Evolutionary conservation across 1,284 basidiomycete species (phyloP), one percentile per base, ranked within the genome.

Genomic region (Trichosporon sp.): DNA sequence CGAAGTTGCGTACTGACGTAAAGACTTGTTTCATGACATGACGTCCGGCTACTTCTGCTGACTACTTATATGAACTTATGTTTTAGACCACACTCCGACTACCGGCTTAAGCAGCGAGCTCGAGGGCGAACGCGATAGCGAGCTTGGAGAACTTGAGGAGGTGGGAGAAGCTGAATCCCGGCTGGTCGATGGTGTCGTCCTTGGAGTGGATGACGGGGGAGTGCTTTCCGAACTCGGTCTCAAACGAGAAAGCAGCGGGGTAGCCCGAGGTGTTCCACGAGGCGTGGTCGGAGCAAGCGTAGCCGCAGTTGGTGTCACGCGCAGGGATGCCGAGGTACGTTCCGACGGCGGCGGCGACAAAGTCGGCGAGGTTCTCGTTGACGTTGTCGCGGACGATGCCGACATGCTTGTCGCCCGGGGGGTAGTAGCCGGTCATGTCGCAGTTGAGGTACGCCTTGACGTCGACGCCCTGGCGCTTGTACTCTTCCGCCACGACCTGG

Each of bases 321-420:
- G 81, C 76, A 11, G 80, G 82, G 63, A 80, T 84, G 71, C 68
- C 82, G 75, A 84, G 88, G 82, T 98, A 98, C 70, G 87, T 81
- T 32, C 91, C 88, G 4, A 97, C 89, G 37, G 87, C 74, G 2
- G 73, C 83, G 84, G 89, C 91, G 84, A 98, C 91, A 84, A 92
- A 92, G 56, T 88, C 84, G 6, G 94, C 96, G 75, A 87, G 78
- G 65, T 83, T 85, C 7, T 88, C 83, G 80, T 95, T 90, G 65
- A 92, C 91, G 80, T 87, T 97, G 85, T 99, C 96, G 67, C 88
- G 90, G 77, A 98, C 93, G 71, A 99, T 88, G 38, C 96, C 96
- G 73, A 97, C 91, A 84, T 91, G 89, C 85, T 96, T 94, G 4
- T 71, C 76, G 43, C 73, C 86, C 14, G 59, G 31, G 16, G 59